Conservation (phyloP, 495 filamentous ascomycete genomes). For the Gamarada debralockiae region DNA sequence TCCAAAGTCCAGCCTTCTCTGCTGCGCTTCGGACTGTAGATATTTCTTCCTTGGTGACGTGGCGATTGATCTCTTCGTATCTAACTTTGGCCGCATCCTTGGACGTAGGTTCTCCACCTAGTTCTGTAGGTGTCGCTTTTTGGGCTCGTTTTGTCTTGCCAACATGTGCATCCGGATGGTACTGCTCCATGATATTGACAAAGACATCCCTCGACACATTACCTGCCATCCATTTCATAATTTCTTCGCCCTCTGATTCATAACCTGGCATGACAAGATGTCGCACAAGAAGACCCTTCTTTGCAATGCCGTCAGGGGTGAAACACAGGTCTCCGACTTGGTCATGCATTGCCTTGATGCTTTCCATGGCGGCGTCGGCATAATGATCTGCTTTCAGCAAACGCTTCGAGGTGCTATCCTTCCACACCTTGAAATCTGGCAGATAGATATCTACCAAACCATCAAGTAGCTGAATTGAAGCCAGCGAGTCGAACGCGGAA, state of each 20-base stretch:
- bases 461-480: conserved; percentile 61
- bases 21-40: conserved; percentile 57
- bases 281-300: conserved; percentile 64
- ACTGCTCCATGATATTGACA: conserved; percentile 76
- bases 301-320: conserved; percentile 69
- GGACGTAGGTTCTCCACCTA: conserved; percentile 30
- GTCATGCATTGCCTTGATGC: conserved; percentile 67
- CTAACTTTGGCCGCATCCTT: no score
- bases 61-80: conserved; percentile 73
- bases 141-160: conserved; percentile 52
- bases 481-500: conserved; percentile 67
- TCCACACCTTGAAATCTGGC: conserved; percentile 78
- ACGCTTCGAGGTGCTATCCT: conserved; percentile 52
- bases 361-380: conserved; percentile 59
- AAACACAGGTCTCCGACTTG: conserved; percentile 78
- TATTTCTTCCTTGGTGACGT: conserved; percentile 59
- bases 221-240: conserved; percentile 64
- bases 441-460: conserved; percentile 77
- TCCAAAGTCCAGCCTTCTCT: conserved; percentile 65
- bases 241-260: conserved; percentile 61
- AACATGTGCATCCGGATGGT: conserved; percentile 70
- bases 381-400: conserved; percentile 74
- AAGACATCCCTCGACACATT: conserved; percentile 67
- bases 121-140: conserved; percentile 15
- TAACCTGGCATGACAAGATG: conserved; percentile 78